Base-by-base conservation (phyloP, 1,139 yeast species). In the Diutina sp. region DNA sequence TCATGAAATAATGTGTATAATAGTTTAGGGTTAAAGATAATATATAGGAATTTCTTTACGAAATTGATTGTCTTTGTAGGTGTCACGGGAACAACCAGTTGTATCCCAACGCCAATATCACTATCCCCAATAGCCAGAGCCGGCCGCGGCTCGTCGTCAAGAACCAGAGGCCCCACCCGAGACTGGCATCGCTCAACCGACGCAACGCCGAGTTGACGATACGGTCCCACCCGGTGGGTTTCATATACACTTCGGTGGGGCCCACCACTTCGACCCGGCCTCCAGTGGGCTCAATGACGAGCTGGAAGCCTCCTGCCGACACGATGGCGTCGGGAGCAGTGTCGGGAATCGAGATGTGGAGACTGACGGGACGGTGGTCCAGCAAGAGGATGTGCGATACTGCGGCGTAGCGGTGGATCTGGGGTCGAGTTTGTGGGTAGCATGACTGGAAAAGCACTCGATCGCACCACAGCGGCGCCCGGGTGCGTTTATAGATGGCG, bases 381-480 rank as follows among this genome's bases (percentile, higher is more conserved):
- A 79, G 74, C 46, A 64, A 62, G 21, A 74, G 64, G 29, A 73
- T 60, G 1, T 70, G 59, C 18, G 65, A 58, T 14, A 80, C 64
- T 44, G 82, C 72, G 51, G 70, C 62, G 65, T 85, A 84, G 18
- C 63, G 63, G 54, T 67, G 67, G 3, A 74, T 62, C 5, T 56
- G 52, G 0, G 78, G 78, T 3, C 67, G 60, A 50, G 56, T 55
- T 2, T 60, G 61, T 16, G 68, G 66, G 63, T 84, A 83, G 0
- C 78, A 73, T 0, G 76, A 67, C 58, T 80, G 79, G 63, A 72
- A 88, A 53, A 90, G 66, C 3, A 90, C 80, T 56, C 97, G 72
- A 66, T 90, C 97, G 67, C 97, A 90, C 96, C 96, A 90, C 3
- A 96, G 85, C 0, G 97, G 95, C 1, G 75, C 73, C 58, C 97